Evolutionary conservation across 352 stramenopile species (phyloP), one percentile per base, ranked within the genome.

Genomic region (Phytophthora parvispora): DNA sequence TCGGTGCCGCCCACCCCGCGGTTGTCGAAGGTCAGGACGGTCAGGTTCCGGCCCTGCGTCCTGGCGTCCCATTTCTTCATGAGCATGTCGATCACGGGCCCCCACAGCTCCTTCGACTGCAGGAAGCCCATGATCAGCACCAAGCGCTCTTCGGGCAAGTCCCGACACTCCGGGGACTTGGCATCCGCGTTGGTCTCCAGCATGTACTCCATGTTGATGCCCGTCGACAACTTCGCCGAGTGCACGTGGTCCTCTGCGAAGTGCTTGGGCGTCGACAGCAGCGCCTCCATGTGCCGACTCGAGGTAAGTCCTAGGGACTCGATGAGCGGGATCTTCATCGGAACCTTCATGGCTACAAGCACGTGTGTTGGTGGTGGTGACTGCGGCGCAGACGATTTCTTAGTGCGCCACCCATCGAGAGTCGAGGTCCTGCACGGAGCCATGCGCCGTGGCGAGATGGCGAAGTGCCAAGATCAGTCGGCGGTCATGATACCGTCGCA

Each of bases 121-220:
- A 75, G 29, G 60, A 84, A 82, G 1, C 79, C 79, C 74, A 87
- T 84, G 58, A 87, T 72, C 27, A 87, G 40, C 20, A 84, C 60
- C 25, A 87, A 57, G n/a, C 70, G 70, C 51, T 71, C 56, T 20
- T 64, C 60, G 6, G 55, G 67, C 13, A 74, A 34, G 29, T 66
- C 45, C n/a, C 36, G 60, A 24, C 67, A 74, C 29, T 48, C 55
- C 6, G 56, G 49, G 25, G 40, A 62, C 3, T 50, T 38, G 6
- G 61, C 48, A 28, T 71, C 61, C 1, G 65, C 52, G 47, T 64
- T 67, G 29, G 54, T 61, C 52, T 72, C 55, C 12, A 80, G 20
- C 34, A 75, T 78, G 40, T 79, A 85, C 53, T 82, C 74, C 49
- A 85, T 67, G n/a, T 59, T 72, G 52, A 85, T 82, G 22, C 72